Conservation (phyloP, 148 eudicot species). For the Camellia lanceoleosa region DNA sequence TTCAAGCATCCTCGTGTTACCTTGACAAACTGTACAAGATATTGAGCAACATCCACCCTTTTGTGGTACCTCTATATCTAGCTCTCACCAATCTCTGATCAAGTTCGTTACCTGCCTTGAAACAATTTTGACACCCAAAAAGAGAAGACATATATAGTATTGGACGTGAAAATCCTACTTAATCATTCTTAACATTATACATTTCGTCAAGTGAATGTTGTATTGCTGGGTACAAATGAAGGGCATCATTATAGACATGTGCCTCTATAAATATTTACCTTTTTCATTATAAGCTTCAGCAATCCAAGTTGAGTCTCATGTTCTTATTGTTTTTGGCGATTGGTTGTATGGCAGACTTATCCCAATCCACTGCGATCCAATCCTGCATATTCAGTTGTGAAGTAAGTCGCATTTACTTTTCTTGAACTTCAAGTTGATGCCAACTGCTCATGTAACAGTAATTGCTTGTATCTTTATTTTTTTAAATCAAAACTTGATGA, state of each 20-base stretch:
- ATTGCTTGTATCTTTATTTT: conserved; percentile 4
- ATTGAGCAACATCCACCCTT: neutral
- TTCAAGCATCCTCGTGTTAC: neutral
- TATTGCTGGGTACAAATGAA: neutral
- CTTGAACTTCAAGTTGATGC: neutral
- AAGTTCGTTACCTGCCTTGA: neutral
- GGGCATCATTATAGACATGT: neutral
- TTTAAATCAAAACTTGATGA: conserved; percentile 1
- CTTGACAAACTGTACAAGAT: neutral
- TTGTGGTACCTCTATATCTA: neutral
- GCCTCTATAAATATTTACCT: neutral
- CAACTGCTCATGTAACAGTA: neutral
- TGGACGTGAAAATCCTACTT: conserved; percentile 6
- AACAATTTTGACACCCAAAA: neutral
- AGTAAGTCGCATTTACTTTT: conserved; percentile 44
- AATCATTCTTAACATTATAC: neutral
- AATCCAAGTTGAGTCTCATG: conserved; percentile 9
- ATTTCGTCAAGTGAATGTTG: neutral
- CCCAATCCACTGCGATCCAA: conserved; percentile 81
- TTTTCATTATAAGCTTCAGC: neutral
- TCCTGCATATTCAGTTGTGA: conserved; percentile 89
- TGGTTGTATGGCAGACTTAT: conserved; percentile 52
- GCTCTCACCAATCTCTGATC: neutral
- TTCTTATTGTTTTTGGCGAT: neutral
- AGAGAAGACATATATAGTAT: neutral